Conservation (phyloP, 805 yeast species). For the Metschnikowia gruessii region DNA sequence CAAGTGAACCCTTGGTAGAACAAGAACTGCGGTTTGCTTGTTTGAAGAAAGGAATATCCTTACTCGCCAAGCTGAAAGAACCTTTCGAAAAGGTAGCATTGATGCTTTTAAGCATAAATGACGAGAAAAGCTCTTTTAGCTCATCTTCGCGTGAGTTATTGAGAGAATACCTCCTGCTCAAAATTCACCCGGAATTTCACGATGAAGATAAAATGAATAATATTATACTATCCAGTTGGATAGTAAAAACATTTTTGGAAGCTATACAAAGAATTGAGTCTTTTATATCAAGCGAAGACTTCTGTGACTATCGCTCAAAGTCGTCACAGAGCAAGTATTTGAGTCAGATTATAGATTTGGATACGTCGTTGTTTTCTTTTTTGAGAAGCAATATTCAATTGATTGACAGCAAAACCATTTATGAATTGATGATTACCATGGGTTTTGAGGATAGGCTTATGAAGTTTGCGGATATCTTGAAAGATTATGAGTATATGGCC, state of each 20-base stretch:
- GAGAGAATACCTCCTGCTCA: constrained; percentile 34
- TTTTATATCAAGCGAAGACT: constrained; percentile 21
- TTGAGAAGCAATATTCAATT: constrained; percentile 44
- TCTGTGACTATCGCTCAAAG: not conserved
- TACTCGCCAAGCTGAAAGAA: constrained; percentile 59
- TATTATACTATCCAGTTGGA: constrained; percentile 60
- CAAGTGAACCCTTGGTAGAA: not conserved
- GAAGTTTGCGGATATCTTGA: constrained; percentile 61
- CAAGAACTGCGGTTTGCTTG: constrained; percentile 1
- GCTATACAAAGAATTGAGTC: constrained; percentile 23
- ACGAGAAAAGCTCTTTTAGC: constrained; percentile 7
- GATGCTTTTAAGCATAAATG: constrained; percentile 31
- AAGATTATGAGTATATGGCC: constrained; percentile 68
- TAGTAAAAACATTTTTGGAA: constrained; percentile 56
- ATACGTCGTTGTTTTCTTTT: constrained; percentile 38
- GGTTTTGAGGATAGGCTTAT: constrained; percentile 64
- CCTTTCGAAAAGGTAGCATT: constrained; percentile 71
- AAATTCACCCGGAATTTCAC: constrained; percentile 25
- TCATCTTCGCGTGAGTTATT: constrained; percentile 26
- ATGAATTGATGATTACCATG: constrained; percentile 66
- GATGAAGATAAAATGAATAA: constrained; percentile 32
- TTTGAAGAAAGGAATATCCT: constrained; percentile 29
- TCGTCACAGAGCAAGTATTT: not conserved
- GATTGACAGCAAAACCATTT: constrained; percentile 66
- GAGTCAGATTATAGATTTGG: not conserved